Evolutionary conservation across 192 early-diverging fungal genomes (phyloP).

Genomic region (Podila verticillata): DNA sequence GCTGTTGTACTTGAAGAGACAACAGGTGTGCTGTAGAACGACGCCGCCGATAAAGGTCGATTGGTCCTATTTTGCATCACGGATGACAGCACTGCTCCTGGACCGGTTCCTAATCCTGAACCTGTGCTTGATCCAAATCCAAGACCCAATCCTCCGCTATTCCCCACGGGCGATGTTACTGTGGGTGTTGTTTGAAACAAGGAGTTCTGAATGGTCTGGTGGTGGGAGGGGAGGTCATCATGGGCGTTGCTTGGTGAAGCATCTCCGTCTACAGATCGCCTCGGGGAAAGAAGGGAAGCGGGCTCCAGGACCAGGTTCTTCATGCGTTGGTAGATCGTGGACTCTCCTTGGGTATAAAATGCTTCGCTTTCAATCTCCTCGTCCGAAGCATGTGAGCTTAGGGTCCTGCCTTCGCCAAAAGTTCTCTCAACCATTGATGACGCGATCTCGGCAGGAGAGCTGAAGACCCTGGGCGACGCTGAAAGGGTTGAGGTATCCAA

Average conservation of each 20-base stretch:
- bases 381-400: constrained; percentile 47
- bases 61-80: constrained; percentile 35
- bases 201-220: neutral
- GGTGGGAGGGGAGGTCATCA: too few species aligned
- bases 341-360: constrained; percentile 52
- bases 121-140: constrained; percentile 29
- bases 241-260: neutral
- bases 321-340: constrained; percentile 44
- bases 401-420: neutral
- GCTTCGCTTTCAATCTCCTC: constrained; percentile 50
- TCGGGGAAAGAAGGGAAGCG: constrained; percentile 1
- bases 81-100: constrained; percentile 32
- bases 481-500: constrained; percentile 13
- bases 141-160: constrained; percentile 11
- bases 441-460: neutral
- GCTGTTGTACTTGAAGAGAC: neutral
- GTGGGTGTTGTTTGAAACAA: neutral
- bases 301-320: constrained; percentile 30
- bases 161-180: constrained; percentile 7
- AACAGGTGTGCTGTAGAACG: constrained; percentile 39
- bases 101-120: constrained; percentile 6
- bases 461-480: neutral
- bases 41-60: constrained; percentile 28
- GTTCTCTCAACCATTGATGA: too few species aligned
- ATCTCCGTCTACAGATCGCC: constrained; percentile 10